Conservation (phyloP, 2,329 filamentous ascomycete genomes). For the Scedosporium dehoogii region DNA sequence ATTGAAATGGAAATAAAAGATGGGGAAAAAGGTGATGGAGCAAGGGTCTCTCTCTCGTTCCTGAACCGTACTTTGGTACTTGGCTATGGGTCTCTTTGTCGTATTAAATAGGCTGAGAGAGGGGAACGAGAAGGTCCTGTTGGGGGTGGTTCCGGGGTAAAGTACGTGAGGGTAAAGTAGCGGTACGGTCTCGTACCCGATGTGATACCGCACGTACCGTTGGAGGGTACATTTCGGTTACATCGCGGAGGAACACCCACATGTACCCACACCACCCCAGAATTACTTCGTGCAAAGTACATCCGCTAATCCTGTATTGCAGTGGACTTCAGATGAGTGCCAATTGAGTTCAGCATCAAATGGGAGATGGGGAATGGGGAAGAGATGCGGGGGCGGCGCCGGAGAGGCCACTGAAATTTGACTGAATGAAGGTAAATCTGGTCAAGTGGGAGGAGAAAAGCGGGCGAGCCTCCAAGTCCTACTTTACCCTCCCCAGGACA, state of each 20-base stretch:
- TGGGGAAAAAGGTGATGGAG: neutral
- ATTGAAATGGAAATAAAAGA: constrained; percentile 1
- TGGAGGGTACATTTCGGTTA: neutral
- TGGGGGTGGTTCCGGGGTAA: neutral
- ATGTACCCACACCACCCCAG: neutral
- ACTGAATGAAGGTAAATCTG: neutral
- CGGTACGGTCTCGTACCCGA: neutral
- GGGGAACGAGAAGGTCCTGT: neutral
- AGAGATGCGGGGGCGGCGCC: neutral
- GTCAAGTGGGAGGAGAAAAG: neutral
- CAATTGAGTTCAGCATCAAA: neutral
- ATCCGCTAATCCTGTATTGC: too few species aligned
- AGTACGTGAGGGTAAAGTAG: neutral
- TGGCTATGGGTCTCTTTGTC: neutral
- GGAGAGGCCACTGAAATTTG: neutral
- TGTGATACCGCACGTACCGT: neutral
- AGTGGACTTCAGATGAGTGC: too few species aligned
- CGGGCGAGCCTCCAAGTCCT: neutral
- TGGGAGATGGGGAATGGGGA: neutral
- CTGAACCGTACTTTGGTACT: neutral
- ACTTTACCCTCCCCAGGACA: neutral
- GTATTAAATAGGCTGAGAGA: neutral
- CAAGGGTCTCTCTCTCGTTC: neutral
- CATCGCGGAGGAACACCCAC: neutral
- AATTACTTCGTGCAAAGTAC: neutral